Conservation (phyloP, 2,329 filamentous ascomycete genomes). For the Phialocephala subalpina region DNA sequence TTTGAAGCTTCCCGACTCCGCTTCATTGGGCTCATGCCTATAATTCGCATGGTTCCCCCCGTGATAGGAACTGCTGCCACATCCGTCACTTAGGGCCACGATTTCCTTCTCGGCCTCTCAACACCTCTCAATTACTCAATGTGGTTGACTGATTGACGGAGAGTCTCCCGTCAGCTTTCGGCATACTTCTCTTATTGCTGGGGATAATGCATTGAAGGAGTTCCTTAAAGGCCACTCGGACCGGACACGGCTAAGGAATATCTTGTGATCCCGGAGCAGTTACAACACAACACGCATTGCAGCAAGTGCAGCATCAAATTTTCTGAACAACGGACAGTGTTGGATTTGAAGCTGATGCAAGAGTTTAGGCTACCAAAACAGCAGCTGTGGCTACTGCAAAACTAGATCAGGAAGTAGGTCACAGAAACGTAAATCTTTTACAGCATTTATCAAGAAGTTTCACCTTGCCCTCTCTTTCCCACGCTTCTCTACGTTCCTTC, state of each 20-base stretch:
- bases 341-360: not conserved
- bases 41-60: conserved; percentile 1
- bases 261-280: not conserved
- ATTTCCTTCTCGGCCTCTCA: not conserved
- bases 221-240: not conserved
- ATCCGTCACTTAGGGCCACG: not conserved
- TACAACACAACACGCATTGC: conserved; percentile 2
- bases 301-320: conserved; percentile 3
- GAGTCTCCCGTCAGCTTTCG: not conserved
- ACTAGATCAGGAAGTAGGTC: conserved; percentile 42
- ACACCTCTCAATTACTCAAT: conserved; percentile 10
- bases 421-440: conserved; percentile 33
- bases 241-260: not conserved
- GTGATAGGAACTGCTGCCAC: conserved; percentile 2
- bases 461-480: conserved; percentile 5
- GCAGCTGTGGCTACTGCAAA: conserved; percentile 43
- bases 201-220: not conserved
- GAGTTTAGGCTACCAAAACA: conserved; percentile 39
- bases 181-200: not conserved
- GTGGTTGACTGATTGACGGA: conserved; percentile 14
- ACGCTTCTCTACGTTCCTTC: conserved; percentile 6
- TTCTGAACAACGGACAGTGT: not conserved
- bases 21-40: not conserved
- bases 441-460: conserved; percentile 21
- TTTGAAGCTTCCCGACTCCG: not conserved